Conservation (phyloP, 139 green algal genomes). For the Asterochloris sp. region DNA sequence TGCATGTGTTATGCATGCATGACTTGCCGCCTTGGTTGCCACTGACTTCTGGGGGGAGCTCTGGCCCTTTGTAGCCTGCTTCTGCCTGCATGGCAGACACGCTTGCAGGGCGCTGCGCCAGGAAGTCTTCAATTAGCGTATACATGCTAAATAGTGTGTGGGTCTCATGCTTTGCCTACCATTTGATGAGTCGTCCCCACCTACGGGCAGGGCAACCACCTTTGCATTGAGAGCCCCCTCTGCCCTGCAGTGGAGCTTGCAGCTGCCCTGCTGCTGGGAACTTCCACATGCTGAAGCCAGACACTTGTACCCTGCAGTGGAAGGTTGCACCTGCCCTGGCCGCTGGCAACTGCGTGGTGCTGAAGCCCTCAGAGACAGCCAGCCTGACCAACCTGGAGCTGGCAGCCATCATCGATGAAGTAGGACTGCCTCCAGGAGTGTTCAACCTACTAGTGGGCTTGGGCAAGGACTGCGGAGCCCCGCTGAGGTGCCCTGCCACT, state of each 20-base stretch:
- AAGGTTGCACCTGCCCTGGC: slow-evolving; percentile 89
- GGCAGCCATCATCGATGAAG: slow-evolving; percentile 57
- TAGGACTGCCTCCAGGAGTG: slow-evolving; percentile 68
- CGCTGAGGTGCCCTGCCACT: slow-evolving; percentile 39
- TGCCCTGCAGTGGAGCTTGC: neutral
- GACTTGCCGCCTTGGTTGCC: too few species aligned
- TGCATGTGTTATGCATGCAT: too few species aligned
- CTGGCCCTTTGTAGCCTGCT: too few species aligned
- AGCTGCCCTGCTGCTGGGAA: neutral
- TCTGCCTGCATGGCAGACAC: too few species aligned
- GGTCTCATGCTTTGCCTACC: neutral
- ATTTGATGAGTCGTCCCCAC: neutral
- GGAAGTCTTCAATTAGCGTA: too few species aligned
- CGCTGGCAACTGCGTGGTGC: slow-evolving; percentile 70
- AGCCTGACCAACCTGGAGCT: slow-evolving; percentile 84
- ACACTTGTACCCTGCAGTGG: slow-evolving; percentile 37
- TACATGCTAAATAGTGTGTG: neutral
- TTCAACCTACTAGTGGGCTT: slow-evolving; percentile 76
- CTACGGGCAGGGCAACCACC: neutral
- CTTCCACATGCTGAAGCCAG: neutral
- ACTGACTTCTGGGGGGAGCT: too few species aligned
- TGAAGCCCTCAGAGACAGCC: slow-evolving; percentile 84
- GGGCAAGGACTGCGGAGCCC: slow-evolving; percentile 50
- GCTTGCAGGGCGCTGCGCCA: too few species aligned
- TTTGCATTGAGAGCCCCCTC: neutral